Percentiles rank a stretch among this genome's conserved stretches.
phyloP scores from a whole-genome alignment of 352 stramenopile genomes.

The Globisporangium okanoganense region DNA sequence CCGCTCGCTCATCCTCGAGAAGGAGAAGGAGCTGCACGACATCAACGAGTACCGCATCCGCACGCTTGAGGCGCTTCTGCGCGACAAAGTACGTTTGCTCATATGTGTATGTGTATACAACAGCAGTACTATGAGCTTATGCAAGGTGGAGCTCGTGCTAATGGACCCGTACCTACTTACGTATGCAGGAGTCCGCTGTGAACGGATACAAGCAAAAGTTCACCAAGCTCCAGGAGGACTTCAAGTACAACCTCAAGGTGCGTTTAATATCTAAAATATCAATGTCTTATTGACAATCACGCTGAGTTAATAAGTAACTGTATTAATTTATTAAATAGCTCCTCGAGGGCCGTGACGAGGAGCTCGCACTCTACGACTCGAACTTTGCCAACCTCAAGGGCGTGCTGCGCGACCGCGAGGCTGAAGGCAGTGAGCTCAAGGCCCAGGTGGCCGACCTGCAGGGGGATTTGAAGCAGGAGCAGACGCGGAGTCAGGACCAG shows the following conservation, averaged over 20 bases:
- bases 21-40: constrained; percentile 91
- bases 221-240: constrained; percentile 88
- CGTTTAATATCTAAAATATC: background rate
- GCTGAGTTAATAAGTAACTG: too few species aligned
- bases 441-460: constrained; percentile 51
- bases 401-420: constrained; percentile 68
- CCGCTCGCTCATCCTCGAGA: constrained; percentile 85
- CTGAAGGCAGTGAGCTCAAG: constrained; percentile 62
- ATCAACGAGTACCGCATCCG: constrained; percentile 91
- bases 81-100: constrained; percentile 70
- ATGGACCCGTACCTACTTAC: background rate
- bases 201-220: constrained; percentile 70
- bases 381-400: constrained; percentile 80
- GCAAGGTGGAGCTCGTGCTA: background rate
- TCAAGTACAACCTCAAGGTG: constrained; percentile 91
- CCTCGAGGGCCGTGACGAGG: constrained; percentile 87
- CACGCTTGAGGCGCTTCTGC: constrained; percentile 69
- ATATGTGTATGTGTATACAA: background rate
- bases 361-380: constrained; percentile 85
- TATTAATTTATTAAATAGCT: too few species aligned
- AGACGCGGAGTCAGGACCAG: constrained; percentile 37
- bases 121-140: background rate
- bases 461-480: constrained; percentile 42
- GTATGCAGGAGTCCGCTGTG: constrained; percentile 37
- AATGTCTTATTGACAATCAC: too few species aligned